A percentile compares a stretch with the other conserved stretches of the same genome.
phyloP scores from a whole-genome alignment of 179 eudicot genomes.

The Camellia oleifera region DNA sequence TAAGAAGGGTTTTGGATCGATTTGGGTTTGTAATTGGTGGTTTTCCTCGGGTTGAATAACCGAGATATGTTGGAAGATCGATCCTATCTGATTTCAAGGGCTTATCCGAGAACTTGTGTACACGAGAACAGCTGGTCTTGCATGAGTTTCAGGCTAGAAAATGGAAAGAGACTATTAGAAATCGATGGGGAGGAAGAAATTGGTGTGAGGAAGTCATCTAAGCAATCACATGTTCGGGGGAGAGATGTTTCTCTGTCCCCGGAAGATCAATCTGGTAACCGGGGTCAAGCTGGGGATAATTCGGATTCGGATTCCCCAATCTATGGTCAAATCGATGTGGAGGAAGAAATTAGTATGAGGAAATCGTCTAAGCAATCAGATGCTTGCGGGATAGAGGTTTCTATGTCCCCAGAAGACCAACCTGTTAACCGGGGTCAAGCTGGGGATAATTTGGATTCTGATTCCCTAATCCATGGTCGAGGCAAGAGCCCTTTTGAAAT shows the following conservation, averaged over 20 bases:
- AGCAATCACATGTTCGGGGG: background rate
- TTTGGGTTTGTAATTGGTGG: slow-evolving; percentile 7
- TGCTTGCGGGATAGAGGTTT: slow-evolving; percentile 19
- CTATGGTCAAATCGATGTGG: too few species aligned
- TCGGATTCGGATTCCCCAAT: too few species aligned
- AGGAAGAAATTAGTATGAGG: too few species aligned
- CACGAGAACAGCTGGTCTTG: slow-evolving; percentile 43
- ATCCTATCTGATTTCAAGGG: slow-evolving; percentile 53
- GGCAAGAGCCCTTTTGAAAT: too few species aligned
- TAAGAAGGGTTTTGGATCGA: slow-evolving; percentile 2
- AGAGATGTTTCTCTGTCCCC: too few species aligned
- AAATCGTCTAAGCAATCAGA: slow-evolving; percentile 14
- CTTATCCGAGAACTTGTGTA: slow-evolving; percentile 50
- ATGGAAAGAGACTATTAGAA: slow-evolving; percentile 55
- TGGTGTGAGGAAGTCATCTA: slow-evolving; percentile 35
- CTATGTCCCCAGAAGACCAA: slow-evolving; percentile 30
- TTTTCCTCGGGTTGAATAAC: background rate
- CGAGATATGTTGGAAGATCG: slow-evolving; percentile 64
- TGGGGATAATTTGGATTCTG: slow-evolving; percentile 31
- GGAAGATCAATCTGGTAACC: too few species aligned
- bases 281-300: too few species aligned
- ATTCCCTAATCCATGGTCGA: slow-evolving; percentile 38
- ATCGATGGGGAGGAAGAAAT: slow-evolving; percentile 34
- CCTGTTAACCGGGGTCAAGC: background rate
- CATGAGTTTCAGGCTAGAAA: slow-evolving; percentile 41